phyloP scores from a whole-genome alignment of 345 rosid species.

The Populus tremula region DNA sequence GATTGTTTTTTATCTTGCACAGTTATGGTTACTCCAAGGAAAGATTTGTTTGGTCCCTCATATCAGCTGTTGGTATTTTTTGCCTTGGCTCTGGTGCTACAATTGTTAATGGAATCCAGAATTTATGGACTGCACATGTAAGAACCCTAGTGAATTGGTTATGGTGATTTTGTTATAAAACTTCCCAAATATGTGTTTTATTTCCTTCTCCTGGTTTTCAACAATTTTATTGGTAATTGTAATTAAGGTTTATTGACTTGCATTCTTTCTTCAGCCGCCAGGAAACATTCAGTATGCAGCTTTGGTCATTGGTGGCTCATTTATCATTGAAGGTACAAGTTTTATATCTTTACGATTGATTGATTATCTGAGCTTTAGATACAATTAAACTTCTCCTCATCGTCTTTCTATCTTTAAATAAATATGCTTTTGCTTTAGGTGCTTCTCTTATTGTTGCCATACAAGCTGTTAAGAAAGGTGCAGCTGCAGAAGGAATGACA shows the following conservation, averaged over 20 bases:
- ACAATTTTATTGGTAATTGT: not conserved
- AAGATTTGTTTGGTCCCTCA: conserved; percentile 99
- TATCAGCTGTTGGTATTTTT: conserved; percentile 97
- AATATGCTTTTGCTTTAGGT: conserved; percentile 41
- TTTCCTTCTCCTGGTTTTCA: conserved; percentile 5
- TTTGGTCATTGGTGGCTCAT: conserved; percentile 90
- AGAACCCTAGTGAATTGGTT: conserved; percentile 8
- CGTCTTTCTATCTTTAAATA: conserved; percentile 13
- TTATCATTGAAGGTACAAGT: conserved; percentile 77
- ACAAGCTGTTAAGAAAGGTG: conserved; percentile 94
- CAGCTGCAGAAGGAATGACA: conserved; percentile 93
- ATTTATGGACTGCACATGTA: conserved; percentile 80
- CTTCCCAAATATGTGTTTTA: conserved; percentile 1
- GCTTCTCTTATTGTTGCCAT: conserved; percentile 95
- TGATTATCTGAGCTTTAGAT: not conserved
- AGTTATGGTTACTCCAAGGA: conserved; percentile 98
- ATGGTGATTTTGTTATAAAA: not conserved
- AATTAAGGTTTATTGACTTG: conserved; percentile 18
- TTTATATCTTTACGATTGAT: not conserved
- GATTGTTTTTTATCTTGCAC: conserved; percentile 20
- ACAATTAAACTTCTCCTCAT: not conserved
- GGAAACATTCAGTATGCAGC: conserved; percentile 80
- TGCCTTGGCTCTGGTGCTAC: conserved; percentile 99
- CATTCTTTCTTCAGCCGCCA: conserved; percentile 61
- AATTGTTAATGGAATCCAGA: conserved; percentile 86